Percentiles rank a stretch among this genome's conserved stretches.
Conservation (phyloP, 2,329 filamentous ascomycete genomes). For the Diplodia intermedia region DNA sequence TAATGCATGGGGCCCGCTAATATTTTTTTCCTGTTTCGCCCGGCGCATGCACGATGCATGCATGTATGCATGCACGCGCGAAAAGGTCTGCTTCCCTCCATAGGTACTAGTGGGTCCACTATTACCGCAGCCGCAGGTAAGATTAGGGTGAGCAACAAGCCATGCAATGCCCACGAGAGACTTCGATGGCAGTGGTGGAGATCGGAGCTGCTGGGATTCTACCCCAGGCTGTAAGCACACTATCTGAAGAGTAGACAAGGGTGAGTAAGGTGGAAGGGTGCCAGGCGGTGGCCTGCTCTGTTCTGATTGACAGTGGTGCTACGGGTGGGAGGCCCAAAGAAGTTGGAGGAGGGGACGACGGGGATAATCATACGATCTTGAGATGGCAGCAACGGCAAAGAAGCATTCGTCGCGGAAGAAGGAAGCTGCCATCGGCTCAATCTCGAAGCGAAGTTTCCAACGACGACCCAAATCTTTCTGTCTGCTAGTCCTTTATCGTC, state of each 20-base stretch:
- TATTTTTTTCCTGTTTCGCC: not conserved
- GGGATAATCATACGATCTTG: conserved; percentile 16
- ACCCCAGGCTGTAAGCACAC: not conserved
- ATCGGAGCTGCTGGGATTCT: not conserved
- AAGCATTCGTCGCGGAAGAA: not conserved
- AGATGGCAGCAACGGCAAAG: conserved; percentile 13
- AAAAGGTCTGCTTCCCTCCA: not conserved
- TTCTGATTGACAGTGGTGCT: not conserved
- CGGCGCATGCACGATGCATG: not conserved
- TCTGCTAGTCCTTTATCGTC: not conserved
- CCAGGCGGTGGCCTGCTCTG: not conserved
- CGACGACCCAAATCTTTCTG: not conserved
- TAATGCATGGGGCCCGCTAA: not conserved
- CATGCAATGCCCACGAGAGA: not conserved
- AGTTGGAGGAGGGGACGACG: not conserved
- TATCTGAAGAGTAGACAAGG: not conserved
- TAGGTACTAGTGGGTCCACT: not conserved
- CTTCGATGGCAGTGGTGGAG: not conserved
- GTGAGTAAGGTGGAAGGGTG: too few species aligned
- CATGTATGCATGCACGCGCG: not conserved
- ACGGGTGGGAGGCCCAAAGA: not conserved
- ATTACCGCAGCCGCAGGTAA: not conserved
- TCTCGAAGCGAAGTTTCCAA: conserved; percentile 21
- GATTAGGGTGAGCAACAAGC: not conserved
- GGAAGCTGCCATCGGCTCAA: conserved; percentile 12